Conservation (phyloP, 495 filamentous ascomycete genomes). For the Hypoxylon fuscum region DNA sequence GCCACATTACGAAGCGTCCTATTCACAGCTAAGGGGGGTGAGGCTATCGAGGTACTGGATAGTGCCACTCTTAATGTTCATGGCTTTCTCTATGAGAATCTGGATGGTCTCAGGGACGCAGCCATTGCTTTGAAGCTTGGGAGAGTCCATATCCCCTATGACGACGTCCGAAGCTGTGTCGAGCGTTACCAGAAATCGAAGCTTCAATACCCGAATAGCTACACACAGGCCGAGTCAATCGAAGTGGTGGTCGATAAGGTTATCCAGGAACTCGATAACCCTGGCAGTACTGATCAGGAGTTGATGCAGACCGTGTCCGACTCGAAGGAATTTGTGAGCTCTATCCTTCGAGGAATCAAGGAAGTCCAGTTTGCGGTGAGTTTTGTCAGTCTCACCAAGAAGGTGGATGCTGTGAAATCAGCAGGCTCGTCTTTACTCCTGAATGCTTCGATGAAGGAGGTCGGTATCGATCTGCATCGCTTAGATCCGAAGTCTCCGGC, state of each 20-base stretch:
- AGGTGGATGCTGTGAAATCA: conserved; percentile 70
- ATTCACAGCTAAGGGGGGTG: conserved; percentile 83
- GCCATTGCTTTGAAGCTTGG: conserved; percentile 91
- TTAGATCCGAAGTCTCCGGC: conserved; percentile 93
- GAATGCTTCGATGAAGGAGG: conserved; percentile 92
- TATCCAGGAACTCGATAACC: conserved; percentile 78
- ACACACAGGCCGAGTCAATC: conserved; percentile 47
- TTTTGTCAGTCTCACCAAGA: conserved; percentile 86
- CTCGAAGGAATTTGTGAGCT: conserved; percentile 91
- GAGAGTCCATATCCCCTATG: conserved; percentile 86
- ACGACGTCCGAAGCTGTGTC: conserved; percentile 76
- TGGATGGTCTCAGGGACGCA: conserved; percentile 88
- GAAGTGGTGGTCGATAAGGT: conserved; percentile 77
- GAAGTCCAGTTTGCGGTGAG: conserved; percentile 96
- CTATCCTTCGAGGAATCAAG: conserved; percentile 89
- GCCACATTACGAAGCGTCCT: conserved; percentile 84
- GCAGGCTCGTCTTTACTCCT: conserved; percentile 76
- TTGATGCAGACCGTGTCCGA: conserved; percentile 89
- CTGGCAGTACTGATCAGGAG: conserved; percentile 75
- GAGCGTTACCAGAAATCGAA: conserved; percentile 55
- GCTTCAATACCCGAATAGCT: conserved; percentile 36
- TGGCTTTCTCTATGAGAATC: conserved; percentile 86
- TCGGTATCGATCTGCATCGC: conserved; percentile 91
- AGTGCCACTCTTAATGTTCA: conserved; percentile 88
- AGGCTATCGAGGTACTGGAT: conserved; percentile 90